phyloP scores from a whole-genome alignment of 2,329 filamentous ascomycete species.

The Pseudocercospora macadamiae region DNA sequence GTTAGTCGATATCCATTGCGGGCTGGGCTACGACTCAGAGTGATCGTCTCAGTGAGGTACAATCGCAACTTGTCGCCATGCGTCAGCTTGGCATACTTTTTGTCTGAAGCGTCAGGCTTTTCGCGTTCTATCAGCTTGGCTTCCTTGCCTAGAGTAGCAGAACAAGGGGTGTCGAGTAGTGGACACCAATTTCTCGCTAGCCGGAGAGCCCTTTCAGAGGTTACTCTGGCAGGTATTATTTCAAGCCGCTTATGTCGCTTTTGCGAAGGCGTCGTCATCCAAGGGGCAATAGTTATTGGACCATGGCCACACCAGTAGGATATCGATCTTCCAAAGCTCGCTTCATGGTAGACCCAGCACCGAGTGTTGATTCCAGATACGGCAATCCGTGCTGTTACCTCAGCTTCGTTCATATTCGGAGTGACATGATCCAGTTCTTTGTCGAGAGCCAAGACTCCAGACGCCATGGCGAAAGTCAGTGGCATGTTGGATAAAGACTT shows the following conservation, averaged over 20 bases:
- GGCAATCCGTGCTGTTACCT: slow-evolving; percentile 1
- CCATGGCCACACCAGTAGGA: not conserved
- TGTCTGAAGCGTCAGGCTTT: not conserved
- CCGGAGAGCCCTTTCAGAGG: not conserved
- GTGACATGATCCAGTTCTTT: not conserved
- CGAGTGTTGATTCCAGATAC: not conserved
- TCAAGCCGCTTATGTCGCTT: not conserved
- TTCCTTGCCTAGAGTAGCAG: not conserved
- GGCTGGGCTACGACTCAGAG: not conserved
- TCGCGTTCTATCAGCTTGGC: not conserved
- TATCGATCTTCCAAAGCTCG: not conserved
- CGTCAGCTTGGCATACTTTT: not conserved
- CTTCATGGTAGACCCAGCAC: slow-evolving; percentile 1
- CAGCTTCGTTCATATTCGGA: not conserved
- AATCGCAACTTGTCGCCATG: not conserved
- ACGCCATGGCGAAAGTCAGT: not conserved
- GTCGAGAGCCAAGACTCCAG: not conserved
- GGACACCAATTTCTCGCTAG: not conserved
- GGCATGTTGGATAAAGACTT: not conserved
- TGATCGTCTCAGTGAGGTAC: not conserved
- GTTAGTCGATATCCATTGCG: not conserved
- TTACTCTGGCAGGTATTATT: not conserved
- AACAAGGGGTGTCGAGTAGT: not conserved
- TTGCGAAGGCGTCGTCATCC: not conserved
- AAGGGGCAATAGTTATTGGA: not conserved